phyloP scores from a whole-genome alignment of 2,329 filamentous ascomycete genomes.

The Clarireedia sp. region DNA sequence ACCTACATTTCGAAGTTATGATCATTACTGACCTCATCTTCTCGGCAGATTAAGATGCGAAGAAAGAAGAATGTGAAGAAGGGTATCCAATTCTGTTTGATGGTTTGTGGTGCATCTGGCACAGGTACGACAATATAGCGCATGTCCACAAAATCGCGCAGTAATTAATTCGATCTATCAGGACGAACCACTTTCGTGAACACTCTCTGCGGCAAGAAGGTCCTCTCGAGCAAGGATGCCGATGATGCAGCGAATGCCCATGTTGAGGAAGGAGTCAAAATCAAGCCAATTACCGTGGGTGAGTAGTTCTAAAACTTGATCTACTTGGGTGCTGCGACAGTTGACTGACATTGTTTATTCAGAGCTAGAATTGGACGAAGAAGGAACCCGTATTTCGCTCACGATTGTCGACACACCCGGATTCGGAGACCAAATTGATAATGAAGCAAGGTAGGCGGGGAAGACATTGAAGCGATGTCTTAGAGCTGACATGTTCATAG shows the following conservation, averaged over 20 bases:
- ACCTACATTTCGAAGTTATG: conserved; percentile 15
- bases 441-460: conserved; percentile 75
- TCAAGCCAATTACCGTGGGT: conserved; percentile 98
- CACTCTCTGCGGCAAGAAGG: conserved; percentile 92
- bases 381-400: conserved; percentile 94
- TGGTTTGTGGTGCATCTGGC: conserved; percentile 98
- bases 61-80: conserved; percentile 95
- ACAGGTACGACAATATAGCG: conserved; percentile 59
- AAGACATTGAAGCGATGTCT: not conserved
- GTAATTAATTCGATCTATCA: conserved; percentile 33
- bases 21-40: conserved; percentile 20
- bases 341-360: conserved; percentile 26
- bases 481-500: conserved; percentile 40
- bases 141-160: not conserved
- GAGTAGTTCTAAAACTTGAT: conserved; percentile 32
- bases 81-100: conserved; percentile 98
- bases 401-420: conserved; percentile 98
- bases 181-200: conserved; percentile 99
- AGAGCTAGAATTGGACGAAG: conserved; percentile 95
- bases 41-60: conserved; percentile 80
- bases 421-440: conserved; percentile 98
- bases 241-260: conserved; percentile 86
- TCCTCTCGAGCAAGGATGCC: conserved; percentile 83
- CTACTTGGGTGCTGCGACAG: conserved; percentile 12
- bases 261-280: conserved; percentile 93